phyloP scores from a whole-genome alignment of 2,329 filamentous ascomycete species.

The Madurella mycetomatis region DNA sequence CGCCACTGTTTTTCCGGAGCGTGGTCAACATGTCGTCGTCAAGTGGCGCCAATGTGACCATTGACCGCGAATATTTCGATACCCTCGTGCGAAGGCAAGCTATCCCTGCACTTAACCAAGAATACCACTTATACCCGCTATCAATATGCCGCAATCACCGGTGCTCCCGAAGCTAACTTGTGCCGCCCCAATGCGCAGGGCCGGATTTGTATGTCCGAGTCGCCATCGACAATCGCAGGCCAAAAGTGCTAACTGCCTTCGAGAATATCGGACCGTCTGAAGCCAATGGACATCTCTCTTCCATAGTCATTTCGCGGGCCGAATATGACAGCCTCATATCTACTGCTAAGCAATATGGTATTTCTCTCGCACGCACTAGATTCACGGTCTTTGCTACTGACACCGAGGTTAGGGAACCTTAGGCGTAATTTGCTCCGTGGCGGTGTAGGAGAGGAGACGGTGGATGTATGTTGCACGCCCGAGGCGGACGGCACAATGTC shows the following conservation, averaged over 20 bases:
- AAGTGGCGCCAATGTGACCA: constrained; percentile 41
- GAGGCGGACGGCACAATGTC: neutral
- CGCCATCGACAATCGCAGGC: neutral
- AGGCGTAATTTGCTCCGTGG: constrained; percentile 46
- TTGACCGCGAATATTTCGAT: constrained; percentile 58
- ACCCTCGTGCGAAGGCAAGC: constrained; percentile 58
- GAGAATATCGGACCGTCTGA: constrained; percentile 18
- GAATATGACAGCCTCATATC: constrained; percentile 60
- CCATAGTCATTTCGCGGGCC: constrained; percentile 50
- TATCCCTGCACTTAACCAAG: neutral
- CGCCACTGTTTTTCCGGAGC: constrained; percentile 14
- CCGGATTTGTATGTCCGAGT: constrained; percentile 42
- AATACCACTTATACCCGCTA: neutral
- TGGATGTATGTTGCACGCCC: constrained; percentile 37
- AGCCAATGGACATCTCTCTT: constrained; percentile 11
- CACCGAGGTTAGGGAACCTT: constrained; percentile 36
- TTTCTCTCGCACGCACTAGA: neutral
- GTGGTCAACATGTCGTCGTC: constrained; percentile 18
- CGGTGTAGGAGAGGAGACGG: constrained; percentile 44
- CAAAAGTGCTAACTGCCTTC: constrained; percentile 9
- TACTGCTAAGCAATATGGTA: constrained; percentile 52
- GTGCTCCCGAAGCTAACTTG: constrained; percentile 15
- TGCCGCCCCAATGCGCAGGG: constrained; percentile 31
- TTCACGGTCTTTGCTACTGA: constrained; percentile 1
- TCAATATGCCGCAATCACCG: neutral